Percentiles rank a stretch among this genome's conserved stretches.
Evolutionary conservation across 2,329 filamentous ascomycete genomes (phyloP).

Genomic region (Claviceps arundinis): DNA sequence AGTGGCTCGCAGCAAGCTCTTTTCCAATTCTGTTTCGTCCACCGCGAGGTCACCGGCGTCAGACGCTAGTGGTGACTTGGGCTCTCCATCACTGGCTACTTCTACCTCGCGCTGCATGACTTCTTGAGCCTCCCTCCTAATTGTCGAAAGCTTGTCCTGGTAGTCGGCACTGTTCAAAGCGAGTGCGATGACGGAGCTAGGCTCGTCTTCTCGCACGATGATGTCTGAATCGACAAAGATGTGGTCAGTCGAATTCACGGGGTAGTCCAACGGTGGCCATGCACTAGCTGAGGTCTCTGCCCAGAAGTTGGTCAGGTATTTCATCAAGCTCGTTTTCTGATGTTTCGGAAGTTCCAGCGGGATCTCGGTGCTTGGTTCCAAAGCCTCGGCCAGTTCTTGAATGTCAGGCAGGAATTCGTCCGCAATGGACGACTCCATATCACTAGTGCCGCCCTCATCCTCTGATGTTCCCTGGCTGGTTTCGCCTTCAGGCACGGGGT

Average conservation of each 20-base stretch:
- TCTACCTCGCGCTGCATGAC: conserved; percentile 25
- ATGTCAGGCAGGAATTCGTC: conserved; percentile 56
- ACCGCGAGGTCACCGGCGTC: conserved; percentile 27
- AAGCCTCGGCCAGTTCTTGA: conserved; percentile 47
- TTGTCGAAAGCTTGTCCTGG: conserved; percentile 59
- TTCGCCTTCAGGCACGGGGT: conserved; percentile 15
- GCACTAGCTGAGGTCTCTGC: conserved; percentile 92
- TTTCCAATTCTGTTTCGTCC: conserved; percentile 66
- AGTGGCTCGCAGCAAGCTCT: conserved; percentile 68
- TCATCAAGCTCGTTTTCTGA: conserved; percentile 85
- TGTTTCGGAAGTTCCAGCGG: conserved; percentile 74
- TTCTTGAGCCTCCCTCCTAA: conserved; percentile 39
- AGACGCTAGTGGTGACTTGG: conserved; percentile 17
- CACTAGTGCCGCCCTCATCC: conserved; percentile 55
- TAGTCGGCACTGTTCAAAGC: conserved; percentile 84
- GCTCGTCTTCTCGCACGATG: conserved; percentile 93
- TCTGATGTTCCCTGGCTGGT: conserved; percentile 48
- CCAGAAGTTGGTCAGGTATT: conserved; percentile 96
- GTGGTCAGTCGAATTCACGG: conserved; percentile 75
- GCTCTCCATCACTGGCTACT: conserved; percentile 14
- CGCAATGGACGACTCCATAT: conserved; percentile 54
- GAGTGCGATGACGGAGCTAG: conserved; percentile 89
- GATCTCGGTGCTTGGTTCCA: conserved; percentile 47
- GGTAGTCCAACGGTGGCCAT: conserved; percentile 87
- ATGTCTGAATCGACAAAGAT: conserved; percentile 96